Evolutionary conservation across 2,329 filamentous ascomycete species (phyloP).

Genomic region (Coleophoma cylindrospora): DNA sequence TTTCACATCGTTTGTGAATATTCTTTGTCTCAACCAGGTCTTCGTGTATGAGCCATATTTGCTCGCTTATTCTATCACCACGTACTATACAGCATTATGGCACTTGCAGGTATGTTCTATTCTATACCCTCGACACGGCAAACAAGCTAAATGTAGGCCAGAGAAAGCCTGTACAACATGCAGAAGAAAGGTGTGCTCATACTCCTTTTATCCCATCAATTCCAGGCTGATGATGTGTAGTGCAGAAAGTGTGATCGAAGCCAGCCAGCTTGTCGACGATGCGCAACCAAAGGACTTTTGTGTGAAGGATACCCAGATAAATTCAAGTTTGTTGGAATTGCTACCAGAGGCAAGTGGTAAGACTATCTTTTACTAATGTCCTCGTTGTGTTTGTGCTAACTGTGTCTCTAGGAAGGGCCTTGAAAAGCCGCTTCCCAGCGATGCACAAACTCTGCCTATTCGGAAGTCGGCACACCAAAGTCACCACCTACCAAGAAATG

Average conservation of each 20-base stretch:
- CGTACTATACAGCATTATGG: background rate
- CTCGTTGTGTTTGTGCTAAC: background rate
- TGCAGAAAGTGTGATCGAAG: background rate
- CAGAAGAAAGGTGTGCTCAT: background rate
- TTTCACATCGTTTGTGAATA: no score
- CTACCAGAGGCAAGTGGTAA: background rate
- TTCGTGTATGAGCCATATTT: no score
- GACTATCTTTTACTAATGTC: no score
- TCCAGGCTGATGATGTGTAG: background rate
- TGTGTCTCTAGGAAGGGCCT: background rate
- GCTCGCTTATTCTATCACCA: no score
- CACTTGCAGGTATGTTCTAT: background rate
- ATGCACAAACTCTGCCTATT: background rate
- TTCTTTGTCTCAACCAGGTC: no score
- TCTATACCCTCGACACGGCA: background rate
- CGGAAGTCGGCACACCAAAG: no score
- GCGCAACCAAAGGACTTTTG: background rate
- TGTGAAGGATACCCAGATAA: background rate
- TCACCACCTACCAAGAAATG: no score
- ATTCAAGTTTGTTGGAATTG: background rate
- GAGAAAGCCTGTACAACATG: background rate
- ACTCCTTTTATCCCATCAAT: no score
- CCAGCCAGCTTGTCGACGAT: background rate
- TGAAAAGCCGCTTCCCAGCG: background rate
- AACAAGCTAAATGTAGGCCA: background rate